These are phyloP conservation scores for Sclerotinia glacialis DNA, from an alignment of 2,329 filamentous ascomycete species.

Conservation along the genomic window DNA sequence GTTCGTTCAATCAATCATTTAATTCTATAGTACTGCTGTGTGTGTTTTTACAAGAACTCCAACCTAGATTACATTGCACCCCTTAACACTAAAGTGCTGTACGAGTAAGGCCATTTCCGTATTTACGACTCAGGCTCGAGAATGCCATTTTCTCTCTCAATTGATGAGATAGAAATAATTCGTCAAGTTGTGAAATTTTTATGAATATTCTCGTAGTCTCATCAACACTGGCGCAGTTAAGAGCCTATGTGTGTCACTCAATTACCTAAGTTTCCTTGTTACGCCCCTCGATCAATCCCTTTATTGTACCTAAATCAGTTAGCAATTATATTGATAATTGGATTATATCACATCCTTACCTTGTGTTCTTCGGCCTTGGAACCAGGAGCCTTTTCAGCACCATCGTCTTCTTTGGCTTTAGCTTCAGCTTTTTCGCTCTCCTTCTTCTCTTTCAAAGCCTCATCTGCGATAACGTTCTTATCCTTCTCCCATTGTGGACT, in stretches of 20 bases:
- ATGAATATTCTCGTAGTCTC: slow-evolving; percentile 3
- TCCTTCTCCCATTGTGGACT: slow-evolving; percentile 86
- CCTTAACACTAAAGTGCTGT: slow-evolving; percentile 23
- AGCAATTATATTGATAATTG: background rate
- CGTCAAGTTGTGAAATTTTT: slow-evolving; percentile 20
- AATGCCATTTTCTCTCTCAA: background rate
- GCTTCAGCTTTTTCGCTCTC: slow-evolving; percentile 32
- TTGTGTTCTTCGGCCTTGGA: slow-evolving; percentile 13
- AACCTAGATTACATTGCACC: slow-evolving; percentile 29
- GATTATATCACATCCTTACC: slow-evolving; percentile 24
- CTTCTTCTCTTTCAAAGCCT: slow-evolving; percentile 56
- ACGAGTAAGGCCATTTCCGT: slow-evolving; percentile 23
- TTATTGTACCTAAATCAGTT: slow-evolving; percentile 18
- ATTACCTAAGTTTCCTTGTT: slow-evolving; percentile 18
- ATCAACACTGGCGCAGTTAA: slow-evolving; percentile 14
- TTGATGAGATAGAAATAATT: slow-evolving; percentile 1
- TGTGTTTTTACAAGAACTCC: slow-evolving; percentile 36
- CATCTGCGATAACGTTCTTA: slow-evolving; percentile 72
- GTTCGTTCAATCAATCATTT: slow-evolving; percentile 1
- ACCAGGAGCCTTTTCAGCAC: slow-evolving; percentile 22
- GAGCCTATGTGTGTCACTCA: slow-evolving; percentile 7
- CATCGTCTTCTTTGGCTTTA: slow-evolving; percentile 7
- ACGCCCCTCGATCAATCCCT: slow-evolving; percentile 14
- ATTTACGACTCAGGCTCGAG: slow-evolving; percentile 29
- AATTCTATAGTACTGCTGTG: slow-evolving; percentile 18